Evolutionary conservation across 805 yeast genomes (phyloP).

Genomic region (Saccharomycopsis malanga): DNA sequence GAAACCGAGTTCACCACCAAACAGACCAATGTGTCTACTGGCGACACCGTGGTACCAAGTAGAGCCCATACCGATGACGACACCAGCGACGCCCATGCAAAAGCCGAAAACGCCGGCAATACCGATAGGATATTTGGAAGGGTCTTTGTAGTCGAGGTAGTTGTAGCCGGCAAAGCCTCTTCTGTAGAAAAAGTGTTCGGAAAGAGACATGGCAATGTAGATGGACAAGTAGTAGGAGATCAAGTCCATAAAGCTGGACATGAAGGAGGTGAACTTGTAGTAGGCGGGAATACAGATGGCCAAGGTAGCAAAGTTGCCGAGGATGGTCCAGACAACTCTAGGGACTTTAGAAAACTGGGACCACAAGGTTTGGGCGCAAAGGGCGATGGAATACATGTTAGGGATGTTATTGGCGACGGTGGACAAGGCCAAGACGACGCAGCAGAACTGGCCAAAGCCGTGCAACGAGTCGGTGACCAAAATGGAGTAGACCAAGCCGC

Average conservation of each 20-base stretch:
- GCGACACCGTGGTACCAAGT: conserved; percentile 75
- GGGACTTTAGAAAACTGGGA: conserved; percentile 68
- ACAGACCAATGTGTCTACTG: conserved; percentile 50
- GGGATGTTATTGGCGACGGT: conserved; percentile 91
- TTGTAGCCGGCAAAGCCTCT: conserved; percentile 56
- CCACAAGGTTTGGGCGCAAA: conserved; percentile 83
- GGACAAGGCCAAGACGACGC: conserved; percentile 77
- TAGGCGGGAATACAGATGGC: conserved; percentile 88
- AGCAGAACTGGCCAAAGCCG: conserved; percentile 85
- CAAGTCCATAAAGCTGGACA: conserved; percentile 83
- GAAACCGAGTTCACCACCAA: conserved; percentile 80
- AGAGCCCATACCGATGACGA: conserved; percentile 81
- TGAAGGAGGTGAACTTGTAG: conserved; percentile 62
- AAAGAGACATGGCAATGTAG: conserved; percentile 65
- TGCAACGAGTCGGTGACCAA: conserved; percentile 74
- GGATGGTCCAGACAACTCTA: conserved; percentile 73
- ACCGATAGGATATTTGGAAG: conserved; percentile 62
- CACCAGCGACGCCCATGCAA: conserved; percentile 80
- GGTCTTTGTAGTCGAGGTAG: conserved; percentile 52
- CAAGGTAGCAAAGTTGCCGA: conserved; percentile 68
- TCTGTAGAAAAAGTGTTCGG: conserved; percentile 79
- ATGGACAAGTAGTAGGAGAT: conserved; percentile 89
- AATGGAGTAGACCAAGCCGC: conserved; percentile 79
- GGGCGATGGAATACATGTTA: conserved; percentile 85
- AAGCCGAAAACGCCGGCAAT: conserved; percentile 71